Conservation (phyloP, 75 land plant species). For the Pinus tabuliformis region DNA sequence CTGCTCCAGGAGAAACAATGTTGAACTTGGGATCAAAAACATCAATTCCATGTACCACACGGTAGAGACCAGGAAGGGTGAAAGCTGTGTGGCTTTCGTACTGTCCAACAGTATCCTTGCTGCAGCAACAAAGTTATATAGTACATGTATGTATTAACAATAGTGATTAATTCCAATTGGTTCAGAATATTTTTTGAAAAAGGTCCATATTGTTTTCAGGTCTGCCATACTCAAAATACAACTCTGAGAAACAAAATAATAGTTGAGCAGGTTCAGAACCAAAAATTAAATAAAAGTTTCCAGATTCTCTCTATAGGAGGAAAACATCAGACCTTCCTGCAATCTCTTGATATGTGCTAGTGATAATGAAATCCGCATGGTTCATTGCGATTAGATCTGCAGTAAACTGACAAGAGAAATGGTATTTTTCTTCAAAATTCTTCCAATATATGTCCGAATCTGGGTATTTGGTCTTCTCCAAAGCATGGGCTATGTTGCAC, state of each 20-base stretch:
- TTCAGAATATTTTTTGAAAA: no score
- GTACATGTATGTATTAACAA: no score
- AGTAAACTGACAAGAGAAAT: slow-evolving; percentile 80
- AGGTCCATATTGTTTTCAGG: no score
- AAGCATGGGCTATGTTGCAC: slow-evolving; percentile 79
- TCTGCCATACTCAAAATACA: no score
- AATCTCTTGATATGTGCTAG: slow-evolving; percentile 80
- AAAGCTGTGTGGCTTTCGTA: slow-evolving; percentile 69
- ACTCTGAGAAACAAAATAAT: no score
- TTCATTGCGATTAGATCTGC: slow-evolving; percentile 83
- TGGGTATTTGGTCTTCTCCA: slow-evolving; percentile 86
- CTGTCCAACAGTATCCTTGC: slow-evolving; percentile 62
- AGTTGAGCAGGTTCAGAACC: no score
- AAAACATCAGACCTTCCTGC: slow-evolving; percentile 56
- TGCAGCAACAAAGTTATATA: slow-evolving; percentile 15
- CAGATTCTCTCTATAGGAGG: no score
- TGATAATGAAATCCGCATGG: slow-evolving; percentile 74
- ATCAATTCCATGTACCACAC: slow-evolving; percentile 74
- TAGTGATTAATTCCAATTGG: no score
- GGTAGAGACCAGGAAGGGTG: slow-evolving; percentile 60
- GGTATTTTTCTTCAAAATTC: slow-evolving; percentile 64
- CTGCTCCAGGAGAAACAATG: slow-evolving; percentile 75
- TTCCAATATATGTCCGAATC: slow-evolving; percentile 82
- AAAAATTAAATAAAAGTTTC: no score
- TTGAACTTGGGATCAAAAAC: slow-evolving; percentile 82